These are phyloP conservation scores for Cercospora berteroae DNA, from an alignment of 2,329 filamentous ascomycete species.

Conservation along the genomic window DNA sequence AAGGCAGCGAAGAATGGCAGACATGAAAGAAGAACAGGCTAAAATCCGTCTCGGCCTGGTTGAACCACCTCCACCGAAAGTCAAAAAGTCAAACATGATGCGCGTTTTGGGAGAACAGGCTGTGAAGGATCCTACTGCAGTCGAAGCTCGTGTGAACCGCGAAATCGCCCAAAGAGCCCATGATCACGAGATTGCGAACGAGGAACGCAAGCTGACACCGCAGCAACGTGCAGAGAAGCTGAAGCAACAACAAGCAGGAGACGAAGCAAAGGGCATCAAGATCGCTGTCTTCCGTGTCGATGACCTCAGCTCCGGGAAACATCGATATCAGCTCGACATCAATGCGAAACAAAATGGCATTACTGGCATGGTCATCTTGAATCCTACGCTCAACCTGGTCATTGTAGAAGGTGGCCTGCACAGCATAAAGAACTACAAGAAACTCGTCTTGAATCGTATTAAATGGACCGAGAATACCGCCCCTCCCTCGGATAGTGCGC, in stretches of 20 bases:
- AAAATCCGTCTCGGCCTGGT: conserved; percentile 90
- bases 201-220: conserved; percentile 82
- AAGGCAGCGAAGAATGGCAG: conserved; percentile 83
- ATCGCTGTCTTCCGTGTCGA: conserved; percentile 86
- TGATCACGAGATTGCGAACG: conserved; percentile 74
- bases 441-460: conserved; percentile 89
- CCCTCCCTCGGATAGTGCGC: conserved; percentile 48
- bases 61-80: conserved; percentile 87
- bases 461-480: conserved; percentile 89
- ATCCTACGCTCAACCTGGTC: conserved; percentile 83
- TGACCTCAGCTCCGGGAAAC: conserved; percentile 83
- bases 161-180: conserved; percentile 86
- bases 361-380: conserved; percentile 86
- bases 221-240: conserved; percentile 86
- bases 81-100: conserved; percentile 98
- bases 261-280: conserved; percentile 81
- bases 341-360: conserved; percentile 88
- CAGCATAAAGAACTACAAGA: conserved; percentile 80
- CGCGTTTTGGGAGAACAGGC: conserved; percentile 87
- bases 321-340: conserved; percentile 87
- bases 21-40: conserved; percentile 92
- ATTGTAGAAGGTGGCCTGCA: conserved; percentile 88
- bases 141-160: conserved; percentile 88
- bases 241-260: conserved; percentile 75
- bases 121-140: conserved; percentile 94